Base-by-base conservation (phyloP, 106 monocot species). In the Platanthera zijinensis region DNA sequence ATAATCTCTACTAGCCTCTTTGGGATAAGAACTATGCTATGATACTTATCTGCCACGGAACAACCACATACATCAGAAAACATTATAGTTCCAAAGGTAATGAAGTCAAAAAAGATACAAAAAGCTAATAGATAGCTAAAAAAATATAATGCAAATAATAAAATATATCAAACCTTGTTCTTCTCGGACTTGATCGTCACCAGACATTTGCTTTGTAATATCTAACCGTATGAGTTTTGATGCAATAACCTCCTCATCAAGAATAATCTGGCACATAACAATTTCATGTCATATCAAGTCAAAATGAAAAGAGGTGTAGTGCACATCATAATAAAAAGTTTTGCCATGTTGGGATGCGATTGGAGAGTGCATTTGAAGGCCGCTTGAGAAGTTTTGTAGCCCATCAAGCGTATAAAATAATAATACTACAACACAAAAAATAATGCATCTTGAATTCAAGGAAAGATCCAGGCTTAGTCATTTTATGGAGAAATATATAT, bases 1-100 rank as follows among this genome's bases (percentile, higher is more conserved):
- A 90, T 90, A 73, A 82, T 79, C 81, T 93, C 93, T 61, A 93
- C 81, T 30, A 93, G 87, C 14, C 93, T 90, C 74, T 93, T 89
- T 19, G 90, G 90, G 18, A 93, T 0, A 25, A 25, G 25, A 25
- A 25, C 25, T 25, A 25, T 0, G 25, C 25, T 0, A 25, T 25
- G 25, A 25, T 0, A 25, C 25, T 25, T 25, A 25, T 25, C 25
- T 25, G 0, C 25, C 25, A 25, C 0, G 25, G 25, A 25, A 82
- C 5, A 39, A 47, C 22, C 10, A 66, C 9, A 11, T 30, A 66
- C 10, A 30, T 30, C 10, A 66, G 64, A 66, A 66, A 66, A 30
- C n/a, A 21, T 28, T 4, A 61, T 18, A 13, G 25, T 61, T 61
- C 21, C 21, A 19, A 4, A 18, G 61, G 61, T 2, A 19, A 14